phyloP scores from a whole-genome alignment of 331 rosid genomes.

The Quercus tomentella region DNA sequence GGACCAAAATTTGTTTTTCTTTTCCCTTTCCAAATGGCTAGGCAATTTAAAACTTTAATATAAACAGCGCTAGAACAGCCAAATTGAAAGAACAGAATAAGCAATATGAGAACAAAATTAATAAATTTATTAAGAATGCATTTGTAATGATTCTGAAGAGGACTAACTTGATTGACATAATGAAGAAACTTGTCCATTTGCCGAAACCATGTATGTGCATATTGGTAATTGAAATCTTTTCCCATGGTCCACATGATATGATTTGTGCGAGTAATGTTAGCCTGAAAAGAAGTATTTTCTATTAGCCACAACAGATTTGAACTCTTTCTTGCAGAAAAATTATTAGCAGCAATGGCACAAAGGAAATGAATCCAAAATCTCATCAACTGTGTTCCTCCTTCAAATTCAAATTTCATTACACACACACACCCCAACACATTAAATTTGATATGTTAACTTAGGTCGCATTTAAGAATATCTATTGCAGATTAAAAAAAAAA shows the following conservation, averaged over 20 bases:
- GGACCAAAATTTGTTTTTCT: background rate
- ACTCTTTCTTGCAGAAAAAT: background rate
- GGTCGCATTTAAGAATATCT: background rate
- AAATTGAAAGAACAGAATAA: background rate
- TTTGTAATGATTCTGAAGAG: too few relatives aligned
- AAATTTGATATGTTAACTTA: background rate
- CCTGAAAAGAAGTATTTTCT: slow-evolving; percentile 40
- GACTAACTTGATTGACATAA: slow-evolving; percentile 66
- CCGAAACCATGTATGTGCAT: slow-evolving; percentile 51
- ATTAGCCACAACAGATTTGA: background rate
- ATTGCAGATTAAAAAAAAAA: background rate
- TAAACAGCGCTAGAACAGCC: background rate
- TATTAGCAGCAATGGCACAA: background rate
- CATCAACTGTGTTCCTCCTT: background rate
- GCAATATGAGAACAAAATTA: background rate
- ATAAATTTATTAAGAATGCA: background rate
- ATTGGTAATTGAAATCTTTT: slow-evolving; percentile 79
- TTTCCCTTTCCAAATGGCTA: background rate
- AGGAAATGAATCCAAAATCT: background rate
- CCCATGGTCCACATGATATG: slow-evolving; percentile 92
- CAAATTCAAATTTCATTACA: background rate
- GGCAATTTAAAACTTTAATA: background rate
- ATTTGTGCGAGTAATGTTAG: slow-evolving; percentile 82
- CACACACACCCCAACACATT: background rate
- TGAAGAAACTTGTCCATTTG: slow-evolving; percentile 77